Conservation (phyloP, 1,284 basidiomycete species). For the Athelia psychrophila region DNA sequence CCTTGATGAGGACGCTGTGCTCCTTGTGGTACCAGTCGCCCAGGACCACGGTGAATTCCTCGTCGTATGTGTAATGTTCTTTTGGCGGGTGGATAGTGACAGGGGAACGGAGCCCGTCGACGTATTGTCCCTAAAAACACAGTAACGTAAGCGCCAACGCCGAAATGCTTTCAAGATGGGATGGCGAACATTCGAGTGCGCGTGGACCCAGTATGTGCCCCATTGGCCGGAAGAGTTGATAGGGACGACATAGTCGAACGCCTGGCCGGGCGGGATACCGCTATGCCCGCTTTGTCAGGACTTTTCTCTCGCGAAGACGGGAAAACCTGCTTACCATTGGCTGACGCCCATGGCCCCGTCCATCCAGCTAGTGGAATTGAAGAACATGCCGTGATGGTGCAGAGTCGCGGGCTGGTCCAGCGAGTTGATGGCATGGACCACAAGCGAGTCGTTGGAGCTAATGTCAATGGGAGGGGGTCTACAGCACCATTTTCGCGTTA, state of each 20-base stretch:
- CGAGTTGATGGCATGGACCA: conserved; percentile 76
- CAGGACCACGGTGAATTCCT: conserved; percentile 85
- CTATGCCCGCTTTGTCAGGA: conserved; percentile 33
- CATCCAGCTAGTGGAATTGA: conserved; percentile 82
- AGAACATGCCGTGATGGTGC: conserved; percentile 93
- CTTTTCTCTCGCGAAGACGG: too few species aligned
- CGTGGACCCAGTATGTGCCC: conserved; percentile 91
- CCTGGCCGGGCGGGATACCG: conserved; percentile 76
- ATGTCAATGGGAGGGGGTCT: conserved; percentile 81
- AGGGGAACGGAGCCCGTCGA: conserved; percentile 82
- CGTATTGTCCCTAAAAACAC: conserved; percentile 64
- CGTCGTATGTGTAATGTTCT: conserved; percentile 66
- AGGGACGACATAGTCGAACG: conserved; percentile 81
- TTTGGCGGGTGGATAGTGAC: conserved; percentile 64
- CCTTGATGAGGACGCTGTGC: conserved; percentile 58
- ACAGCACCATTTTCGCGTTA: conserved; percentile 8
- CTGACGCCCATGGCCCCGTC: conserved; percentile 84
- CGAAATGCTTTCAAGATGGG: not conserved
- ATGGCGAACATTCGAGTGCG: conserved; percentile 46
- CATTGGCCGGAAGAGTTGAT: conserved; percentile 68
- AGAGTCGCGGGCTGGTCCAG: conserved; percentile 62
- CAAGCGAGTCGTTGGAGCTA: conserved; percentile 67
- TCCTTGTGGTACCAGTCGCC: conserved; percentile 86
- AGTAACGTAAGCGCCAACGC: too few species aligned
- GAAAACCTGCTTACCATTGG: conserved; percentile 61